Percentiles rank a stretch among this genome's conserved stretches.
Conservation (phyloP, 805 yeast genomes). For the Blastobotrys terrestris region DNA sequence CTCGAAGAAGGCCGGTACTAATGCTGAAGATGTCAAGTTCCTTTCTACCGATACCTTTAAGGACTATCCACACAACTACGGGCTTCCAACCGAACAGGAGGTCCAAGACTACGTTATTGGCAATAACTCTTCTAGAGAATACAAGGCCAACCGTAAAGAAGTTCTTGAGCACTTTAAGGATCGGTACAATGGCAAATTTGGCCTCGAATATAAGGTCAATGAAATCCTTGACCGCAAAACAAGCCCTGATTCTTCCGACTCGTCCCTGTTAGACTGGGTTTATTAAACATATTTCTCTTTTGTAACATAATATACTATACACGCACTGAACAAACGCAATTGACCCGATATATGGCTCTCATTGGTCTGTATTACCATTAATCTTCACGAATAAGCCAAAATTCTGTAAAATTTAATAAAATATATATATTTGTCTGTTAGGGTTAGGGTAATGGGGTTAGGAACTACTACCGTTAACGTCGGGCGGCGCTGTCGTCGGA, state of each 20-base stretch:
- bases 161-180: constrained; percentile 56
- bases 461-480: too few species aligned
- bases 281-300: constrained; percentile 22
- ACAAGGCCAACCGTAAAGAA: constrained; percentile 62
- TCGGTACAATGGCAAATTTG: constrained; percentile 44
- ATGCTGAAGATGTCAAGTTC: constrained; percentile 28
- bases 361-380: neutral
- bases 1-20: constrained; percentile 24
- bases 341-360: neutral
- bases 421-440: too few species aligned
- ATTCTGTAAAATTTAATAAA: too few species aligned
- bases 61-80: constrained; percentile 61
- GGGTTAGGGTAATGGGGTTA: too few species aligned
- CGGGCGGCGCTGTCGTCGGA: too few species aligned
- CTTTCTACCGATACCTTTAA: constrained; percentile 34
- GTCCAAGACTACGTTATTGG: constrained; percentile 65
- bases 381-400: neutral
- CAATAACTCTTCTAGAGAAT: constrained; percentile 57
- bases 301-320: neutral
- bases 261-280: constrained; percentile 44
- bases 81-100: constrained; percentile 69
- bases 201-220: constrained; percentile 55
- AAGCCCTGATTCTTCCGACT: constrained; percentile 37
- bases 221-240: constrained; percentile 56
- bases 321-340: neutral